Percentiles rank a stretch among this genome's conserved stretches.
phyloP scores from a whole-genome alignment of 2,329 filamentous ascomycete genomes.

The Hysterium pulicare region DNA sequence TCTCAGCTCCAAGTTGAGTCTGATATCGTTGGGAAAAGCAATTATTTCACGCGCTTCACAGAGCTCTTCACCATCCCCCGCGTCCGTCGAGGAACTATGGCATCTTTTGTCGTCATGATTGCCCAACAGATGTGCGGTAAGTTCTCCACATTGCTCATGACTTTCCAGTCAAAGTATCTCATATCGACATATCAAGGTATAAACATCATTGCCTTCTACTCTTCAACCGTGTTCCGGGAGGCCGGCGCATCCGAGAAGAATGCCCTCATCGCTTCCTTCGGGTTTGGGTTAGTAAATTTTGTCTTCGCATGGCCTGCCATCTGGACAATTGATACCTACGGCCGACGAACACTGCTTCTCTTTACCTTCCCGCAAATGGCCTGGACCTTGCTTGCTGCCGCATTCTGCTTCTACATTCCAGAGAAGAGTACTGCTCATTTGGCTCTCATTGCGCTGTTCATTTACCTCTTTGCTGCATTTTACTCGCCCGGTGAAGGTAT shows the following conservation, averaged over 20 bases:
- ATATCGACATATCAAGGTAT: constrained; percentile 14
- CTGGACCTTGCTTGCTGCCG: constrained; percentile 46
- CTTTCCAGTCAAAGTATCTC: constrained; percentile 21
- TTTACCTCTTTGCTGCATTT: constrained; percentile 53
- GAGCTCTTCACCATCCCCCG: constrained; percentile 67
- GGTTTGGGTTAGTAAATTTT: constrained; percentile 59
- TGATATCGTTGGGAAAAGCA: constrained; percentile 24
- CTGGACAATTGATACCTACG: constrained; percentile 57
- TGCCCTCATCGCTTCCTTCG: constrained; percentile 54
- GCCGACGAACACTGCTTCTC: constrained; percentile 46
- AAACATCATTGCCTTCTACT: constrained; percentile 52
- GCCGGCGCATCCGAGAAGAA: constrained; percentile 43
- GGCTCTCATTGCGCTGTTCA: constrained; percentile 52
- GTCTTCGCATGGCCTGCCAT: constrained; percentile 58
- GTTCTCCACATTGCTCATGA: constrained; percentile 28
- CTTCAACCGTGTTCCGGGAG: constrained; percentile 48
- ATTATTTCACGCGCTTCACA: constrained; percentile 41
- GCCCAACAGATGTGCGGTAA: constrained; percentile 59
- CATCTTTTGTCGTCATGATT: constrained; percentile 76
- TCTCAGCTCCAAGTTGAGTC: constrained; percentile 29
- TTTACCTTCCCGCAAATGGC: constrained; percentile 51
- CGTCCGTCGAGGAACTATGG: constrained; percentile 68
- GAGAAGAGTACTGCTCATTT: constrained; percentile 38
- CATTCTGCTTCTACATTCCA: constrained; percentile 53
- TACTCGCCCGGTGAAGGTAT: constrained; percentile 42